Base-by-base conservation (phyloP, 768 basidiomycete species). In the Clavaria fumosa region DNA sequence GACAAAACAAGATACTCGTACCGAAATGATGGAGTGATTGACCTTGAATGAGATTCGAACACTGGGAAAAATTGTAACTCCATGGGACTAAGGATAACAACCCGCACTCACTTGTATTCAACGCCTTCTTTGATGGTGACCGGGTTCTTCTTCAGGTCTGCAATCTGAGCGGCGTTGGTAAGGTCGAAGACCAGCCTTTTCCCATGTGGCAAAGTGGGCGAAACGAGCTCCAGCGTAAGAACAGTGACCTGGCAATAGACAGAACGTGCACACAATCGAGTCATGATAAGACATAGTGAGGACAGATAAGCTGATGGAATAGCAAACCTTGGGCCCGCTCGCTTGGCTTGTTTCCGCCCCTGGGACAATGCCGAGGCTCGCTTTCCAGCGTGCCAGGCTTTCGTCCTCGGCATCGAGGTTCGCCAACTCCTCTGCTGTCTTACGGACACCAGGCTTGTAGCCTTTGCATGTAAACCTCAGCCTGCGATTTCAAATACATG, bases 361-460 rank as follows among this genome's bases (percentile, higher is more conserved):
- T 23, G 73, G 67, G 36, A 70, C 67, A 43, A 96, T 75, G 37
- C 93, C 93, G 19, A 97, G 68, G 37, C 79, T 88, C 26, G 85
- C 86, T 56, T 97, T 97, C 93, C 93, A 97, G 45, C 88, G 77
- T 22, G 80, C 77, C 49, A 97, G 69, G 55, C 84, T 88, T 59
- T 95, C 91, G 54, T 96, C 91, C 43, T 82, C 67, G 21, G 80
- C 77, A 59, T 95, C 91, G 31, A 93, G 72, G 26, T 76, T 60
- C 18, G 84, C 80, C 31, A 86, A 84, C 54, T 91, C 85, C 18
- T 84, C 85, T 9, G 80, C 60, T 31, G 69, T 66, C 63, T 84
- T 84, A 22, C 66, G 70, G 40, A 67, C 74, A 23, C 62, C 53
- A 24, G 70, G 71, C 57, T 79, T 86, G 66, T 86, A 88, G 41